Base-by-base conservation (phyloP, 2,329 filamentous ascomycete species). In the Fusarium incarnatum region DNA sequence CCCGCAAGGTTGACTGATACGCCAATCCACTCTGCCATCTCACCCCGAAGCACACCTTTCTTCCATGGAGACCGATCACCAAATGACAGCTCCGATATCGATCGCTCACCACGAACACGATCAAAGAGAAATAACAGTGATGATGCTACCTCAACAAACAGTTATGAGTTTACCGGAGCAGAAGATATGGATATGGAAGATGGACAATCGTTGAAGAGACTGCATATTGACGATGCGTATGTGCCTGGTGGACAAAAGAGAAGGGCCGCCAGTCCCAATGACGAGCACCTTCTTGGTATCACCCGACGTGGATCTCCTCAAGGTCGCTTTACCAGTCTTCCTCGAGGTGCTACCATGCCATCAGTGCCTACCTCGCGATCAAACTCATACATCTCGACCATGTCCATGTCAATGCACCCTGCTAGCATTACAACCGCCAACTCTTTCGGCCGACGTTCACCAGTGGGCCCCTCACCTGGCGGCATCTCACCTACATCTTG, bases 251-350 rank as follows among this genome's bases (percentile, higher is more conserved):
- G 86, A 9, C 83, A 84, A 64, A 89, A 89, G 78, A 83, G 87
- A 48, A 81, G 87, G 41, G 87, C 87, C 3, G 86, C 85, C 1
- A 88, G 86, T 27, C 86, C 87, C 2, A 84, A 81, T 5, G 85
- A 85, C 13, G 85, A 87, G 28, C 76, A 81, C 9, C 73, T 80
- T 18, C 75, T 82, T 30, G 63, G 79, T 4, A 78, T 79, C 30
- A 80, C 82, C 28, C 84, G 86, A 54, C 83, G 85, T 15, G 82
- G 83, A 8, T 88, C 86, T 4, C 86, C 87, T 1, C 84, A 83
- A 2, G 83, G 85, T 16, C 81, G 86, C 9, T 79, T 88, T 8
- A 79, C 81, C 10, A 78, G 82, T 5, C 82, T 85, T 25, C 80
- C 83, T 8, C 83, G 85, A 34, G 81, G 81, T 49, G 73, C 71